Percentiles rank a stretch among this genome's conserved stretches.
These are phyloP conservation scores for Saccharomycopsis vini DNA, from an alignment of 805 yeast genomes.

Conservation along the genomic window DNA sequence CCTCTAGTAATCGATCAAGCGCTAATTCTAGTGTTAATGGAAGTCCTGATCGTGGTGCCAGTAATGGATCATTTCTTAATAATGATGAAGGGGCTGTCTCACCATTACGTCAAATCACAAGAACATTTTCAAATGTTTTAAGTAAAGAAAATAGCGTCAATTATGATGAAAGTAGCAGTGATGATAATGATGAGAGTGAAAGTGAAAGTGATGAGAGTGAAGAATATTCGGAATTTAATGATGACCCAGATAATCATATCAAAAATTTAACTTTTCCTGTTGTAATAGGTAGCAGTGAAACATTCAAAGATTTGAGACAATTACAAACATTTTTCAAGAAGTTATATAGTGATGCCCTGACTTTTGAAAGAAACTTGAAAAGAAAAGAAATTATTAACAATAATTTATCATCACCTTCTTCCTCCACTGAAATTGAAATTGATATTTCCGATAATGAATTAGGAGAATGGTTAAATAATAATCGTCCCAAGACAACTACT, in stretches of 20 bases:
- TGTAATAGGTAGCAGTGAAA: slow-evolving; percentile 7
- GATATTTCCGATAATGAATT: slow-evolving; percentile 15
- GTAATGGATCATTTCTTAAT: slow-evolving; percentile 3
- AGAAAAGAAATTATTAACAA: too few relatives aligned
- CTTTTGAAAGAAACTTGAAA: slow-evolving; percentile 2
- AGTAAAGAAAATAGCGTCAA: slow-evolving; percentile 13
- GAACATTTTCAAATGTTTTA: slow-evolving; percentile 14
- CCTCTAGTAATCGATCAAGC: too few relatives aligned
- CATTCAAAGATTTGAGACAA: slow-evolving; percentile 3
- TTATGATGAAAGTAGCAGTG: slow-evolving; percentile 3
- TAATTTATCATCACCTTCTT: not conserved
- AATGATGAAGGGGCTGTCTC: too few relatives aligned
- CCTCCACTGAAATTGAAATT: not conserved
- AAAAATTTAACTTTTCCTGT: slow-evolving; percentile 13
- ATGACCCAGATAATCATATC: slow-evolving; percentile 9
- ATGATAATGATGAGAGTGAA: slow-evolving; percentile 1
- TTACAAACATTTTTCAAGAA: slow-evolving; percentile 12
- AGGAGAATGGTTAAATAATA: slow-evolving; percentile 14
- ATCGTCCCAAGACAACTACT: slow-evolving; percentile 15
- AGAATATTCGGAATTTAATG: not conserved
- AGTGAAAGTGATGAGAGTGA: not conserved
- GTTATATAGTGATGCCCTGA: slow-evolving; percentile 5
- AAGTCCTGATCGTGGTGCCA: slow-evolving; percentile 1
- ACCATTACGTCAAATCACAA: slow-evolving; percentile 8
- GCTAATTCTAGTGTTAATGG: slow-evolving; percentile 7